phyloP scores from a whole-genome alignment of 257 asterid species.

The Solanum ossicruentum region DNA sequence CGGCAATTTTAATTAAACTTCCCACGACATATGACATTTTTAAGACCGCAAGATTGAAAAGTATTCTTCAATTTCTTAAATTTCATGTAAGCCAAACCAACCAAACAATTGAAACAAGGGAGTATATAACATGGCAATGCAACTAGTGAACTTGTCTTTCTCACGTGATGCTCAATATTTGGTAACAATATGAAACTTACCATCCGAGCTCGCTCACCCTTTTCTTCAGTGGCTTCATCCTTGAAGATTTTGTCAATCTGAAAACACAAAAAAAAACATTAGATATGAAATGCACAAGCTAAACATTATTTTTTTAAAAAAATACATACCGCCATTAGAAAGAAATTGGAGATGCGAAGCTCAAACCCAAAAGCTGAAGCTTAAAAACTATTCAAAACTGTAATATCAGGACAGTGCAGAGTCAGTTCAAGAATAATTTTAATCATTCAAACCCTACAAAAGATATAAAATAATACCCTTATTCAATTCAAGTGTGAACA shows the following conservation, averaged over 20 bases:
- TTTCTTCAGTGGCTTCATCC: constrained; percentile 92
- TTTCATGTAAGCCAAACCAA: no score
- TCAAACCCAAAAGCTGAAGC: neutral
- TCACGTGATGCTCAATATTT: neutral
- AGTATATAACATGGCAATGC: neutral
- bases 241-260: constrained; percentile 58
- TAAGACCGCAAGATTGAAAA: no score
- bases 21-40: no score
- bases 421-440: neutral
- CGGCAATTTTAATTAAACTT: no score
- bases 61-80: no score
- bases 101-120: no score
- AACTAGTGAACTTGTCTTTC: neutral
- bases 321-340: neutral
- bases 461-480: neutral
- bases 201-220: constrained; percentile 97
- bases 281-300: neutral
- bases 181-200: constrained; percentile 22
- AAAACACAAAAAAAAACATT: neutral
- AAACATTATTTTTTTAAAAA: neutral
- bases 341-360: neutral
- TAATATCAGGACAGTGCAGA: neutral
- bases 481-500: neutral
- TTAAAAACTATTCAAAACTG: neutral
- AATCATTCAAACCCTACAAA: neutral